Evolutionary conservation across 2,329 filamentous ascomycete genomes (phyloP), one percentile per base, ranked within the genome.

Genomic region (Paraconiothyrium brasiliense): DNA sequence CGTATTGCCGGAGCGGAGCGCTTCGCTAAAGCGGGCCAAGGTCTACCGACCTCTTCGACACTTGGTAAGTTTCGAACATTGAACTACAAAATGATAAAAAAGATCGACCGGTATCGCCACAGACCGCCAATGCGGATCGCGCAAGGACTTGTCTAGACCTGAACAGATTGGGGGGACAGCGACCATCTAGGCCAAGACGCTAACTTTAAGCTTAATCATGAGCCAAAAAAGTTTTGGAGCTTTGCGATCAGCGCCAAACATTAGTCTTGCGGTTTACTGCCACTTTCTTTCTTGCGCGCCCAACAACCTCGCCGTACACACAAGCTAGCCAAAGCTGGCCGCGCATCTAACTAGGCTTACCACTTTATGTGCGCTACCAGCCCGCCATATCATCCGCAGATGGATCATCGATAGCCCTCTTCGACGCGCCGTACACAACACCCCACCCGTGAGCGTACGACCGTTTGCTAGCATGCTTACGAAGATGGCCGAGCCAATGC

Each of bases 391-490:
- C 32, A 11, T 58, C 51, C 66, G 47, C 57, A 67, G 59, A 71
- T 76, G 73, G 65, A 65, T 65, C 51, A 61, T 58, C 63, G 61
- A 72, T 76, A 76, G 67, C 68, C 64, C 59, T 41, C 52, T 61
- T 57, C 60, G 59, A 49, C 71, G 70, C 64, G 60, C 61, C 46
- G 61, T 70, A 55, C 62, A 71, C 46, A 59, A 34, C 22, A 64
- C 68, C 27, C 59, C 57, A 55, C 60, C 49, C 32, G 73, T 73
- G 70, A 55, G 70, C 32, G 57, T 66, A 54, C 39, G 54, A 44
- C 48, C 35, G 4, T 27, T 10, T 22, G 4, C 61, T 32, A 32
- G 63, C 8, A 50, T 5, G 56, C 47, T 39, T 39, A 54, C 47
- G 9, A 51, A 34, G 6, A 68, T 67, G 64, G 41, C 66, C 20